phyloP scores from a whole-genome alignment of 208 protist genomes.

The Leishmania braziliensis region DNA sequence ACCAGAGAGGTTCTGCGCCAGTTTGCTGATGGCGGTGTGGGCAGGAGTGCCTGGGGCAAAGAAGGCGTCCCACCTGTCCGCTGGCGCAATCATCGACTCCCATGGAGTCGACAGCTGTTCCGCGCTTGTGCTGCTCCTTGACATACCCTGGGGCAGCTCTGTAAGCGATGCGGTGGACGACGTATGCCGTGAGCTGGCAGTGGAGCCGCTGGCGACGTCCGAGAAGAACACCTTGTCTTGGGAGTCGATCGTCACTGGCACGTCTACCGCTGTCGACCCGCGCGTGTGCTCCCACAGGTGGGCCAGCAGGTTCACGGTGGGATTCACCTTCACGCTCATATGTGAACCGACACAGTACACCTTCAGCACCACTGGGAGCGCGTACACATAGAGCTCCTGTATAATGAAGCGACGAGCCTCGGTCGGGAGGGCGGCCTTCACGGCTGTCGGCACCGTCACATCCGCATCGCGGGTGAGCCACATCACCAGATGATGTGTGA shows the following conservation, averaged over 20 bases:
- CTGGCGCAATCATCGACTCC: slow-evolving; percentile 28
- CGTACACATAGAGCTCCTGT: slow-evolving; percentile 65
- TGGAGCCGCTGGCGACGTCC: slow-evolving; percentile 18
- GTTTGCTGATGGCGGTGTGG: slow-evolving; percentile 35
- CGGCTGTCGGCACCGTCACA: slow-evolving; percentile 34
- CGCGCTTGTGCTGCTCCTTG: background rate
- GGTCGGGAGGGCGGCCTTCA: slow-evolving; percentile 40
- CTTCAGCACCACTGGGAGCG: slow-evolving; percentile 82
- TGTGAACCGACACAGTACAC: slow-evolving; percentile 74
- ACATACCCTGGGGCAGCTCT: background rate
- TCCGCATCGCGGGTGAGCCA: slow-evolving; percentile 38
- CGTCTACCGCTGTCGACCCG: slow-evolving; percentile 22
- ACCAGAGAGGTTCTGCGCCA: slow-evolving; percentile 45
- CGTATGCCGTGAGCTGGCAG: slow-evolving; percentile 9
- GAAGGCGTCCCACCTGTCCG: slow-evolving; percentile 52
- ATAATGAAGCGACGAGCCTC: slow-evolving; percentile 59
- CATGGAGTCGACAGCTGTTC: slow-evolving; percentile 12
- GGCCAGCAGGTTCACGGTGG: slow-evolving; percentile 53
- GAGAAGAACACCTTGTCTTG: slow-evolving; percentile 60
- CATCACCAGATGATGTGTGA: slow-evolving; percentile 79
- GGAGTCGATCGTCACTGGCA: slow-evolving; percentile 64
- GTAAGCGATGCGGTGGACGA: background rate
- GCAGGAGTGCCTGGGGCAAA: slow-evolving; percentile 55
- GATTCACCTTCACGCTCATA: slow-evolving; percentile 63
- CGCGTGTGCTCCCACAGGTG: slow-evolving; percentile 26